phyloP scores from a whole-genome alignment of 106 monocot species.

The Apostasia shenzhenica region DNA sequence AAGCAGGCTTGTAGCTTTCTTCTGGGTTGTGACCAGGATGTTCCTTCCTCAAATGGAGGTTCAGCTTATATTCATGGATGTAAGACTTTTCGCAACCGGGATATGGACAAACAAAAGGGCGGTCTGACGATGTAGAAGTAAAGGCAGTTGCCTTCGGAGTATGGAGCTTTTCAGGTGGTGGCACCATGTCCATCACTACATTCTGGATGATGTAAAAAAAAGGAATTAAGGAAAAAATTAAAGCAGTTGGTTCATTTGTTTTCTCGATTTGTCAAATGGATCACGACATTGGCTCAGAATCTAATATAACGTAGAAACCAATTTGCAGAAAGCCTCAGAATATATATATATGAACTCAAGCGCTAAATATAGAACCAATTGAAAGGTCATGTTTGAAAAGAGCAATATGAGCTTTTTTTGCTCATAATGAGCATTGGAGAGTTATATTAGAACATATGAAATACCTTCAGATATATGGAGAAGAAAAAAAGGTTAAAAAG shows the following conservation, averaged over 20 bases:
- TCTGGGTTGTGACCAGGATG: slow-evolving; percentile 36
- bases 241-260: no score
- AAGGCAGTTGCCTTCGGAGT: slow-evolving; percentile 19
- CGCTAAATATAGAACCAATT: no score
- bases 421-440: background rate
- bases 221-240: no score
- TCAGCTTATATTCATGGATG: slow-evolving; percentile 71
- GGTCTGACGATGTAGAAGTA: slow-evolving; percentile 30
- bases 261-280: no score
- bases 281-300: no score
- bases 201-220: background rate
- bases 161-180: background rate
- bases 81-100: slow-evolving; percentile 59
- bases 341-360: no score
- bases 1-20: slow-evolving; percentile 11
- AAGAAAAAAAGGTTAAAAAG: background rate
- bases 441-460: background rate
- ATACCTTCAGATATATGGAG: background rate
- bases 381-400: no score
- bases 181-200: background rate
- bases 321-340: no score
- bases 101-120: slow-evolving; percentile 56
- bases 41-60: slow-evolving; percentile 56
- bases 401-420: no score
- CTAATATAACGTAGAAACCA: no score